phyloP scores from a whole-genome alignment of 1,284 basidiomycete genomes.

The Peniophora sp. region DNA sequence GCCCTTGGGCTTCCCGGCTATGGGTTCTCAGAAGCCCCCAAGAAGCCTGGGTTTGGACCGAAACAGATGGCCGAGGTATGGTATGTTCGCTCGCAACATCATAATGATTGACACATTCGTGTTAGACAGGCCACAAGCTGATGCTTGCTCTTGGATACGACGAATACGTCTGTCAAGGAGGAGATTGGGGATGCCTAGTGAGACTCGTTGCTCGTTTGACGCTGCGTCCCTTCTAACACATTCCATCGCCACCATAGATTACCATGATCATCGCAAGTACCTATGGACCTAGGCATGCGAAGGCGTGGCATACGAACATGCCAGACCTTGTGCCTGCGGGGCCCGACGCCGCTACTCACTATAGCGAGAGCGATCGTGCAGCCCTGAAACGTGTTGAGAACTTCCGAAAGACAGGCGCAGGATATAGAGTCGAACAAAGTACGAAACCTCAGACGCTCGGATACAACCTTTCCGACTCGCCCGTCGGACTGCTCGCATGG shows the following conservation, averaged over 20 bases:
- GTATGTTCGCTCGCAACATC: constrained; percentile 12
- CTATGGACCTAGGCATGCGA: constrained; percentile 24
- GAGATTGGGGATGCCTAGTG: constrained; percentile 36
- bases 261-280: constrained; percentile 17
- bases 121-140: constrained; percentile 32
- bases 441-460: constrained; percentile 32
- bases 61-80: constrained; percentile 25
- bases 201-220: constrained; percentile 7
- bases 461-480: constrained; percentile 46
- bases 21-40: constrained; percentile 42
- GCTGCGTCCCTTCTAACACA: no score
- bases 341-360: constrained; percentile 13
- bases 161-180: constrained; percentile 39
- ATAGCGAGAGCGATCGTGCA: constrained; percentile 13
- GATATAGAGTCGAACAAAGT: constrained; percentile 22
- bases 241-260: constrained; percentile 21
- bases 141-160: constrained; percentile 39
- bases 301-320: constrained; percentile 29
- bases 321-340: constrained; percentile 6
- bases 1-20: constrained; percentile 46
- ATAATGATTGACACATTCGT: not conserved
- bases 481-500: constrained; percentile 49
- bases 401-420: constrained; percentile 18
- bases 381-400: constrained; percentile 13
- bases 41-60: constrained; percentile 26